Evolutionary conservation across 495 filamentous ascomycete species (phyloP).

Genomic region (Cetradonia linearis): DNA sequence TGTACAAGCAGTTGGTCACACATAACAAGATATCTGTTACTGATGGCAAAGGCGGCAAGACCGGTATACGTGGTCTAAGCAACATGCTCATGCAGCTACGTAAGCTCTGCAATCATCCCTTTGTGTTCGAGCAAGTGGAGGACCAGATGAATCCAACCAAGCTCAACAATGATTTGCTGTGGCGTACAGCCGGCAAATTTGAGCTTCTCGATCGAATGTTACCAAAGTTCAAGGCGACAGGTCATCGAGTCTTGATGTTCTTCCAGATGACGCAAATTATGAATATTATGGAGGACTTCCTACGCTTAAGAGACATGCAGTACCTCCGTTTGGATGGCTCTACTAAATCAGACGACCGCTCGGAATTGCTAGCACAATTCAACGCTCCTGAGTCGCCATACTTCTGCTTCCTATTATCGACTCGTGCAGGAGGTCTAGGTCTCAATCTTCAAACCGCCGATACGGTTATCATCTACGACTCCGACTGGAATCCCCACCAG

Average conservation of each 20-base stretch:
- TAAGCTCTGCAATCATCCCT: conserved; percentile 98
- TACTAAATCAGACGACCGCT: conserved; percentile 95
- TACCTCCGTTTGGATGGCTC: conserved; percentile 93
- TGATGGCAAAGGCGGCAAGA: conserved; percentile 92
- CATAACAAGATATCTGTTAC: conserved; percentile 89
- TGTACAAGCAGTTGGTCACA: conserved; percentile 93
- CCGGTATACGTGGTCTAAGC: conserved; percentile 86
- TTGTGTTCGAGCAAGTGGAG: conserved; percentile 95
- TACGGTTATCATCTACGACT: conserved; percentile 98
- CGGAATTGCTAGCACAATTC: conserved; percentile 76
- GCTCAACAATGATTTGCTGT: conserved; percentile 81
- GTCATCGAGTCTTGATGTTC: conserved; percentile 96
- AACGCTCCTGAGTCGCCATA: conserved; percentile 84
- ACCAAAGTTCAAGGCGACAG: conserved; percentile 80
- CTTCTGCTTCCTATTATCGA: conserved; percentile 98
- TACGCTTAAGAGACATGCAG: conserved; percentile 66
- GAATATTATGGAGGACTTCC: conserved; percentile 99
- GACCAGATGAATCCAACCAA: conserved; percentile 91
- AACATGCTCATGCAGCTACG: conserved; percentile 99
- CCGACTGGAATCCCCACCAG: conserved; percentile 99
- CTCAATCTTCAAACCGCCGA: conserved; percentile 95
- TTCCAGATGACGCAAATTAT: conserved; percentile 99
- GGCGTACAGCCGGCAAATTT: conserved; percentile 96
- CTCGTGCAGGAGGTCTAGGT: conserved; percentile 94
- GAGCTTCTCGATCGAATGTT: conserved; percentile 86